Percentiles rank a stretch among this genome's conserved stretches.
Conservation (phyloP, 345 rosid genomes). For the Salix suchowensis region DNA sequence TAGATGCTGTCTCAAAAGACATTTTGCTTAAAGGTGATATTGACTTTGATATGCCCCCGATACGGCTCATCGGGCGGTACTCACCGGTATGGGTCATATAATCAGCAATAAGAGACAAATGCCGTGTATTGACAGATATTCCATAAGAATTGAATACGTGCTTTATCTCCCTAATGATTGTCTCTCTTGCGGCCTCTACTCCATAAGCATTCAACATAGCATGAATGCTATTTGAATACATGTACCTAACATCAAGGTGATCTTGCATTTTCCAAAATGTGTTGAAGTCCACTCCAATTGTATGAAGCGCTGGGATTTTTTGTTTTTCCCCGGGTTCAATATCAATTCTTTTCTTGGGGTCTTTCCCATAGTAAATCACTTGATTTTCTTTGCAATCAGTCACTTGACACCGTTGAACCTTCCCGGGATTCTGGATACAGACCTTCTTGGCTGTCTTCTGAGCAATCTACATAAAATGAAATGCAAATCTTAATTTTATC, state of each 20-base stretch:
- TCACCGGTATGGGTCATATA: conserved; percentile 83
- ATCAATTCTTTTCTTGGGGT: conserved; percentile 60
- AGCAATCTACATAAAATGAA: conserved; percentile 53
- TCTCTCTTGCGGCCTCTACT: conserved; percentile 94
- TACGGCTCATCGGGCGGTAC: conserved; percentile 87
- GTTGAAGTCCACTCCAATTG: conserved; percentile 67
- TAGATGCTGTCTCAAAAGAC: conserved; percentile 89
- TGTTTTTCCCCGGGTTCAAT: conserved; percentile 48
- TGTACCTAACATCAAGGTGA: conserved; percentile 61
- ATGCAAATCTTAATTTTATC: background rate
- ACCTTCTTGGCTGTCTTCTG: conserved; percentile 79
- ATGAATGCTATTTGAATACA: conserved; percentile 76
- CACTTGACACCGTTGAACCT: conserved; percentile 59
- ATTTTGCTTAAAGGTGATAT: conserved; percentile 78
- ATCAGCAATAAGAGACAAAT: conserved; percentile 78
- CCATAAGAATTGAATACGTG: conserved; percentile 77
- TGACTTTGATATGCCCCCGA: conserved; percentile 81
- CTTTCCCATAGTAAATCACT: conserved; percentile 70
- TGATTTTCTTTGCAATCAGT: conserved; percentile 58
- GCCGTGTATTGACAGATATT: conserved; percentile 71
- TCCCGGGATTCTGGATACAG: conserved; percentile 71
- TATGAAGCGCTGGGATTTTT: conserved; percentile 59
- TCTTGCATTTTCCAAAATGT: conserved; percentile 70
- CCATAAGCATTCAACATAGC: conserved; percentile 74
- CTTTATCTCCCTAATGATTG: conserved; percentile 75